A percentile compares a stretch with the other conserved stretches of the same genome.
These are phyloP conservation scores for Chlamydomonas sp. DNA, from an alignment of 139 green algal genomes.

Conservation along the genomic window DNA sequence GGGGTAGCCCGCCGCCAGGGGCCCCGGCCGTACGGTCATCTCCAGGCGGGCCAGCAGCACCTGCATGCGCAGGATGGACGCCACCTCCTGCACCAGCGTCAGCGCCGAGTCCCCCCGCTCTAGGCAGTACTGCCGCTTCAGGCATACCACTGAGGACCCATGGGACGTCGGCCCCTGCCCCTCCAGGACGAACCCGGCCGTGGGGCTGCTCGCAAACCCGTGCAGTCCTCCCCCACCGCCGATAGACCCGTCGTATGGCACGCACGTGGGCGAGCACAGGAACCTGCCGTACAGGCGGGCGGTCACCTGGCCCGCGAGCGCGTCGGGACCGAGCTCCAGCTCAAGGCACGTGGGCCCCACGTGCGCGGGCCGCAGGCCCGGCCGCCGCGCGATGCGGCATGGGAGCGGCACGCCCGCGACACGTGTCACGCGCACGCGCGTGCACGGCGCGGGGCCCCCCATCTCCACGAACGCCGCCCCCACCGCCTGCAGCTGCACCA, in stretches of 20 bases:
- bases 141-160: not conserved
- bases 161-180: not conserved
- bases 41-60: constrained; percentile 43
- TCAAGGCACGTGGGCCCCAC: constrained; percentile 20
- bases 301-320: constrained; percentile 12
- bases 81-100: constrained; percentile 35
- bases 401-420: constrained; percentile 20
- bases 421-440: constrained; percentile 2
- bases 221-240: not conserved
- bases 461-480: constrained; percentile 7
- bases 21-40: not conserved
- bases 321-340: constrained; percentile 26
- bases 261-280: constrained; percentile 13
- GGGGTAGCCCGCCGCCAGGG: not conserved
- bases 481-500: constrained; percentile 30
- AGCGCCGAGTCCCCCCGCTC: constrained; percentile 25
- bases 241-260: not conserved
- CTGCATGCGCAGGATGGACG: constrained; percentile 47
- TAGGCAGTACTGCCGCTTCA: constrained; percentile 38
- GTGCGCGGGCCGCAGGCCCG: not conserved
- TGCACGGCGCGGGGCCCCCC: not conserved
- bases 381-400: not conserved
- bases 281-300: constrained; percentile 24
- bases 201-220: not conserved
- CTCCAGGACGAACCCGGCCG: constrained; percentile 11